phyloP scores from a whole-genome alignment of 352 stramenopile genomes.

The Pythium pyrilobum region DNA sequence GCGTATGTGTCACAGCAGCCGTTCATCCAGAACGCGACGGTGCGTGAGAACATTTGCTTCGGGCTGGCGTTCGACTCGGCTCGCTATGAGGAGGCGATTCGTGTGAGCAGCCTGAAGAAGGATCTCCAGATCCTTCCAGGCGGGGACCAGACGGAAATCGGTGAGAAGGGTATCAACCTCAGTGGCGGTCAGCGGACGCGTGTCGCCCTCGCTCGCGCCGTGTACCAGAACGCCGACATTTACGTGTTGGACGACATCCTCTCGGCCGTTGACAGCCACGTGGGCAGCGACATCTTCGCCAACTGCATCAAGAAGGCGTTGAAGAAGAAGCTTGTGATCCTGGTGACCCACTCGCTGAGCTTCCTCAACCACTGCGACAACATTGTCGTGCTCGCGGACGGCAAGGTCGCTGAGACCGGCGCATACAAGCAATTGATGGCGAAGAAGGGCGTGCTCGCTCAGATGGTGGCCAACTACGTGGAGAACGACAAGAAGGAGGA shows the following conservation, averaged over 20 bases:
- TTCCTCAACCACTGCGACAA: slow-evolving; percentile 62
- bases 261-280: slow-evolving; percentile 95
- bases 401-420: slow-evolving; percentile 46
- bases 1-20: slow-evolving; percentile 57
- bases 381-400: slow-evolving; percentile 58
- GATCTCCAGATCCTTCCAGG: slow-evolving; percentile 89
- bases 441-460: slow-evolving; percentile 42
- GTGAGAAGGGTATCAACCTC: slow-evolving; percentile 97
- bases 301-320: slow-evolving; percentile 89
- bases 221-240: slow-evolving; percentile 94
- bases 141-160: slow-evolving; percentile 96
- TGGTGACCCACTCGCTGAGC: slow-evolving; percentile 90
- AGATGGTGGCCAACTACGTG: slow-evolving; percentile 64
- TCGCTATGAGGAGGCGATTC: slow-evolving; percentile 39
- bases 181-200: slow-evolving; percentile 94
- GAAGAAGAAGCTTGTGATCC: slow-evolving; percentile 87
- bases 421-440: slow-evolving; percentile 57
- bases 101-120: slow-evolving; percentile 68
- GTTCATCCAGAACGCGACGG: slow-evolving; percentile 49
- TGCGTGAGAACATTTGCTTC: slow-evolving; percentile 49
- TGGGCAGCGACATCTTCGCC: slow-evolving; percentile 93
- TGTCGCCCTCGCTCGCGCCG: slow-evolving; percentile 89
- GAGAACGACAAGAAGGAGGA: slow-evolving; percentile 56
- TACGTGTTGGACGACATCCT: slow-evolving; percentile 97
- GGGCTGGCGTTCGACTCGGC: slow-evolving; percentile 29